Evolutionary conservation across 129 eudicot species (phyloP).

Genomic region (Pulicaria dysenterica): DNA sequence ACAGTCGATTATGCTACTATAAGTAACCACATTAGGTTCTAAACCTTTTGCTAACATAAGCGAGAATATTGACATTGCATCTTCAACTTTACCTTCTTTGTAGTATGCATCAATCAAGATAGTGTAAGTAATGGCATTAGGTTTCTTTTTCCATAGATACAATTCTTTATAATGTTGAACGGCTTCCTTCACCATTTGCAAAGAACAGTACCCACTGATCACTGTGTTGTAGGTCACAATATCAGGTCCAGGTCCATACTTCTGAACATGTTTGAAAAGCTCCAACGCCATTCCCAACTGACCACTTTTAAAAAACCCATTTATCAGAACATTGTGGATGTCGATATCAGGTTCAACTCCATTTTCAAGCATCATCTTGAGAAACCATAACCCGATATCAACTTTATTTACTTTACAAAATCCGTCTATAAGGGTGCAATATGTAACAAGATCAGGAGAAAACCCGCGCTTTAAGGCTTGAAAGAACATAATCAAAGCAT

Average conservation of each 20-base stretch:
- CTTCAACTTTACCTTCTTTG: slow-evolving; percentile 63
- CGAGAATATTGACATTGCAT: slow-evolving; percentile 54
- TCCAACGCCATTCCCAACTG: slow-evolving; percentile 37
- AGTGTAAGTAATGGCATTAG: slow-evolving; percentile 51
- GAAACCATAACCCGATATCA: slow-evolving; percentile 45
- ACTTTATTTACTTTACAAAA: slow-evolving; percentile 49
- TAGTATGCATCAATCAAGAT: slow-evolving; percentile 66
- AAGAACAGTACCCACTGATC: slow-evolving; percentile 59
- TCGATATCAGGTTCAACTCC: slow-evolving; percentile 59
- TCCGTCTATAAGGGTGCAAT: slow-evolving; percentile 64
- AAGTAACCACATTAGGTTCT: slow-evolving; percentile 64
- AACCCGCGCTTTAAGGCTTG: slow-evolving; percentile 47
- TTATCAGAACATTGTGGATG: slow-evolving; percentile 51
- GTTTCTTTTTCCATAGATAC: slow-evolving; percentile 11
- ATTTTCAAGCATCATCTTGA: slow-evolving; percentile 46
- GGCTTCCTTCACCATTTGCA: slow-evolving; percentile 48
- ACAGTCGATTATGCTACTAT: slow-evolving; percentile 62
- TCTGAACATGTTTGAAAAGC: slow-evolving; percentile 42
- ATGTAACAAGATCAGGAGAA: slow-evolving; percentile 56
- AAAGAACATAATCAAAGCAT: slow-evolving; percentile 52
- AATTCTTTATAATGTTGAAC: slow-evolving; percentile 46
- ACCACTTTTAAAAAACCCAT: slow-evolving; percentile 38
- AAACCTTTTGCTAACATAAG: slow-evolving; percentile 46
- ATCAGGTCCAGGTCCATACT: slow-evolving; percentile 62
- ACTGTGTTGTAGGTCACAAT: slow-evolving; percentile 74